A percentile compares a stretch with the other conserved stretches of the same genome.
Evolutionary conservation across 495 filamentous ascomycete genomes (phyloP).

Genomic region (Hyphodiscus hymeniophilus): DNA sequence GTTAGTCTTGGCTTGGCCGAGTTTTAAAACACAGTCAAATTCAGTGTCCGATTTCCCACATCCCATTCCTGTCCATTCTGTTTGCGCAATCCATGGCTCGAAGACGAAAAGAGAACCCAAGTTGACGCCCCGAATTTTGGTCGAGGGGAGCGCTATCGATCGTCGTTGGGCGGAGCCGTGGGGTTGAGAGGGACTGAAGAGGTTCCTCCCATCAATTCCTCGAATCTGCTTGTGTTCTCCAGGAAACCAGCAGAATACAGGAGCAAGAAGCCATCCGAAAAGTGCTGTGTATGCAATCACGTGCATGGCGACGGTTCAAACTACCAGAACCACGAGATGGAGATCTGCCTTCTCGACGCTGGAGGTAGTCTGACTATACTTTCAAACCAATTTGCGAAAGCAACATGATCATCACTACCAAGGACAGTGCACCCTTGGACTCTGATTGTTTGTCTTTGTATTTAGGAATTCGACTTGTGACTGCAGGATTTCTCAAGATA

Average conservation of each 20-base stretch:
- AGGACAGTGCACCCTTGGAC: too few species aligned
- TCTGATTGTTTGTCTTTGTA: too few species aligned
- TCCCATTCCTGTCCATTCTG: slow-evolving; percentile 45
- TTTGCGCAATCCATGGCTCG: slow-evolving; percentile 49
- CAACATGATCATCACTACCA: too few species aligned
- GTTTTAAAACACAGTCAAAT: slow-evolving; percentile 45
- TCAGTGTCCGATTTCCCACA: slow-evolving; percentile 43
- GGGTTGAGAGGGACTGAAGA: neutral
- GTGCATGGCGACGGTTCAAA: too few species aligned
- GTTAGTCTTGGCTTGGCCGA: slow-evolving; percentile 48
- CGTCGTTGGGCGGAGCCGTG: neutral
- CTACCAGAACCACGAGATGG: too few species aligned
- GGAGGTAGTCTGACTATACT: too few species aligned
- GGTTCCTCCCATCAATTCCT: neutral
- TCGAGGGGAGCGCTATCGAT: neutral
- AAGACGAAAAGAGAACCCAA: slow-evolving; percentile 51
- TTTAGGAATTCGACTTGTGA: too few species aligned
- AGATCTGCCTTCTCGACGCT: too few species aligned
- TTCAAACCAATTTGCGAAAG: too few species aligned
- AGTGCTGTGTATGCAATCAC: too few species aligned
- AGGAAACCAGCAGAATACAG: neutral
- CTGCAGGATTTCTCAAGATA: too few species aligned
- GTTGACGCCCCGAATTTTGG: slow-evolving; percentile 54
- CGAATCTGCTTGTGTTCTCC: neutral
- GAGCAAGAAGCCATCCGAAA: too few species aligned